Conservation (phyloP, 1,284 basidiomycete species). For the Tremellales sp. region DNA sequence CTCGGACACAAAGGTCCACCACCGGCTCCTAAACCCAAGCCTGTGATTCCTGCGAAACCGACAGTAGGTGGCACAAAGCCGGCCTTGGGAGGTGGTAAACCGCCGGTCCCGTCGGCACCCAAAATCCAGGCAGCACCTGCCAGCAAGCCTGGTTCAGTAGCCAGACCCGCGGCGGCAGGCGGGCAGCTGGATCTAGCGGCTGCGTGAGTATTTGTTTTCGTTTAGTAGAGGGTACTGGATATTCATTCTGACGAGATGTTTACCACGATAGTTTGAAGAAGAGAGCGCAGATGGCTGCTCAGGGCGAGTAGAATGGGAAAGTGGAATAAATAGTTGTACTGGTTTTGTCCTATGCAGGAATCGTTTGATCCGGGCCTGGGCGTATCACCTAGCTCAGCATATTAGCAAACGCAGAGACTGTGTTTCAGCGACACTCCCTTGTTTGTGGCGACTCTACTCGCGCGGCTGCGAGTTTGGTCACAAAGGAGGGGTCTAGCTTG, state of each 20-base stretch:
- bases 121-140: conserved; percentile 25
- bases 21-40: conserved; percentile 51
- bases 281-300: conserved; percentile 21
- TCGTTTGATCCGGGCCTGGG: no score
- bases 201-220: conserved; percentile 30
- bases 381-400: no score
- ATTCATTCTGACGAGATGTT: not conserved
- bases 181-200: conserved; percentile 81
- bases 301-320: conserved; percentile 15
- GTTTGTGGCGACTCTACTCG: no score
- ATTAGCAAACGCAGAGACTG: no score
- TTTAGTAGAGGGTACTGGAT: not conserved
- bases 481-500: no score
- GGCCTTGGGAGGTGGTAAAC: conserved; percentile 20
- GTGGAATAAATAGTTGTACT: no score
- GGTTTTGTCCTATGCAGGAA: no score
- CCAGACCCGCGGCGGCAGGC: conserved; percentile 49
- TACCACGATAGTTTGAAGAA: conserved; percentile 17
- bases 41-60: conserved; percentile 50
- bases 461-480: no score
- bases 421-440: no score
- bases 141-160: conserved; percentile 37
- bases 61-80: conserved; percentile 15
- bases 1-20: conserved; percentile 41
- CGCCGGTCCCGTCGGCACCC: conserved; percentile 39